Percentiles rank a stretch among this genome's conserved stretches.
Conservation (phyloP, 2,329 filamentous ascomycete genomes). For the Talaromyces amestolkiae region DNA sequence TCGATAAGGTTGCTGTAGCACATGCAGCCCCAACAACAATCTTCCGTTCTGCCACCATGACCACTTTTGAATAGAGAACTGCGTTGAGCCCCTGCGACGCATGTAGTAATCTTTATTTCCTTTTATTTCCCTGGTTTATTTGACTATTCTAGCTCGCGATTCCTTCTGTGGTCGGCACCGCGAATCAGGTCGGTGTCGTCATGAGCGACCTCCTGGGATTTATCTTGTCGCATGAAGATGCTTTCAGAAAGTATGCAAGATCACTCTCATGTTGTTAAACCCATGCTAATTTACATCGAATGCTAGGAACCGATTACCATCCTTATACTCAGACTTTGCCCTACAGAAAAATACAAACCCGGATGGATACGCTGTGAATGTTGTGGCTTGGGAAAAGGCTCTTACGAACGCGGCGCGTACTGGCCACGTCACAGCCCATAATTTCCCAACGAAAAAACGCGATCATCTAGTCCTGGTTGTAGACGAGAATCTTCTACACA, state of each 20-base stretch:
- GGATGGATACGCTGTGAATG: conserved; percentile 79
- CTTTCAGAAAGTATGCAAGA: conserved; percentile 55
- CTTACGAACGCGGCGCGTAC: conserved; percentile 66
- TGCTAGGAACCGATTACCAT: conserved; percentile 67
- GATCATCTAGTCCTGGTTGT: conserved; percentile 53
- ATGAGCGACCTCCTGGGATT: conserved; percentile 65
- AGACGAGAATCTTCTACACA: conserved; percentile 63
- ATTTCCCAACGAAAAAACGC: conserved; percentile 30
- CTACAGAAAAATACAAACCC: conserved; percentile 73
- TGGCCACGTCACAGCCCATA: conserved; percentile 54
- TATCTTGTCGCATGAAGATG: conserved; percentile 59
- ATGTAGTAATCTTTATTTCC: neutral
- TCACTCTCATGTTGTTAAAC: neutral
- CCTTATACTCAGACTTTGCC: conserved; percentile 84
- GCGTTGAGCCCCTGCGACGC: neutral
- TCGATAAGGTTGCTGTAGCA: conserved; percentile 28
- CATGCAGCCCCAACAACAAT: conserved; percentile 1
- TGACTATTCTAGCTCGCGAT: neutral
- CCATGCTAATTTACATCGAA: neutral
- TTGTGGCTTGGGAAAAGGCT: conserved; percentile 73
- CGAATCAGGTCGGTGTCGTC: neutral
- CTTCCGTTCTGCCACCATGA: neutral
- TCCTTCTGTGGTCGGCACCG: neutral
- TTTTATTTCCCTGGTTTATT: no score
- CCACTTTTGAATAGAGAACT: neutral